Percentiles rank a stretch among this genome's conserved stretches.
These are phyloP conservation scores for Boletus mariae DNA, from an alignment of 1,284 basidiomycete species.

Conservation along the genomic window DNA sequence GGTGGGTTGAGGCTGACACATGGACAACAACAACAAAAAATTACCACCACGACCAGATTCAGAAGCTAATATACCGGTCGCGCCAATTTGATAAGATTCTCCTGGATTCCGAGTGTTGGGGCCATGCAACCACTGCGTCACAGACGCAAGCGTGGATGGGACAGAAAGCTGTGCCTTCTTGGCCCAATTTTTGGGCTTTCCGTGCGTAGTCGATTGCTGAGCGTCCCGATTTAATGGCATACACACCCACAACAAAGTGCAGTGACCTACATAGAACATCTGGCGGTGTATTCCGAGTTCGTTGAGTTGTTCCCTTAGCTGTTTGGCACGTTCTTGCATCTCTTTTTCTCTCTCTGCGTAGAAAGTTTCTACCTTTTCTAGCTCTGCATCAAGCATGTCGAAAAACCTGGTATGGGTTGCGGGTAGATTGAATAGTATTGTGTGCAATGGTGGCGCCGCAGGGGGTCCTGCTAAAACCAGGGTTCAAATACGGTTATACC, in stretches of 20 bases:
- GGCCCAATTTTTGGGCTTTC: too few relatives aligned
- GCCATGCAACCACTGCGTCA: neutral
- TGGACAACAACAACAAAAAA: too few relatives aligned
- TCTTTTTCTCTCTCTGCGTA: slow-evolving; percentile 75
- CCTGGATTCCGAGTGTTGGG: too few relatives aligned
- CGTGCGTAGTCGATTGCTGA: slow-evolving; percentile 20
- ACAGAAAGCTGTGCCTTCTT: neutral
- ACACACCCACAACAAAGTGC: neutral
- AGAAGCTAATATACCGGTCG: too few relatives aligned
- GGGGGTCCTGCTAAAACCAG: slow-evolving; percentile 3
- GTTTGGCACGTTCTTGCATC: slow-evolving; percentile 47
- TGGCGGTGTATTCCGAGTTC: slow-evolving; percentile 72
- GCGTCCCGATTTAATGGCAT: neutral
- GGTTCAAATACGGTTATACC: neutral
- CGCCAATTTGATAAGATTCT: neutral
- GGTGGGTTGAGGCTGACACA: too few relatives aligned
- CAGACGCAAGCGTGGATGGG: too few relatives aligned
- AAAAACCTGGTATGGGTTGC: slow-evolving; percentile 71
- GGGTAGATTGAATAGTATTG: slow-evolving; percentile 51
- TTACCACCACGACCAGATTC: too few relatives aligned
- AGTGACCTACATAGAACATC: slow-evolving; percentile 55
- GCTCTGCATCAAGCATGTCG: slow-evolving; percentile 65
- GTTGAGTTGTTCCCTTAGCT: slow-evolving; percentile 66
- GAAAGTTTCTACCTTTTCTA: slow-evolving; percentile 83
- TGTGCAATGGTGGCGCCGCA: slow-evolving; percentile 40